Evolutionary conservation across 2,329 filamentous ascomycete species (phyloP).

Genomic region (Fonsecaea monophora): DNA sequence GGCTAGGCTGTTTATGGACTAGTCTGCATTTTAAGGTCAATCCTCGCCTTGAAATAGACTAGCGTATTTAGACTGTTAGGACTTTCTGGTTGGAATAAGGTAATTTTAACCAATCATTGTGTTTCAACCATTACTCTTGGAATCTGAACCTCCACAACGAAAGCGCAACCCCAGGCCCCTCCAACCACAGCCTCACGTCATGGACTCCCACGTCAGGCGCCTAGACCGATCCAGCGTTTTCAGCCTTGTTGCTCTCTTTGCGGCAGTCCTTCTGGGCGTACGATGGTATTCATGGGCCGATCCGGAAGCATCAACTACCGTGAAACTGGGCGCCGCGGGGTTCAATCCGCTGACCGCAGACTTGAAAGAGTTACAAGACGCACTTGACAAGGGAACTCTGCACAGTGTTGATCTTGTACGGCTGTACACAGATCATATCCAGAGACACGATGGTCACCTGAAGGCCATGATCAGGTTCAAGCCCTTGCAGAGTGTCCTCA

Average conservation of each 20-base stretch:
- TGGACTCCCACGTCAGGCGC: background rate
- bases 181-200: background rate
- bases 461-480: slow-evolving; percentile 3
- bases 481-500: slow-evolving; percentile 49
- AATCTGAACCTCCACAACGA: background rate
- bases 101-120: too few relatives aligned
- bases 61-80: too few relatives aligned
- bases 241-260: background rate
- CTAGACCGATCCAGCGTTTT: background rate
- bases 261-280: background rate
- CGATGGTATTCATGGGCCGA: background rate
- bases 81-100: too few relatives aligned
- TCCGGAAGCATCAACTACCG: background rate
- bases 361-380: background rate
- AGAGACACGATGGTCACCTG: background rate
- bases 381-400: background rate
- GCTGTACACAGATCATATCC: slow-evolving; percentile 1
- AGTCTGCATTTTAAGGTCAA: too few relatives aligned
- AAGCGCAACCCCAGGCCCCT: background rate
- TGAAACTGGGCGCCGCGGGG: background rate
- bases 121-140: background rate
- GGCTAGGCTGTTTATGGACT: too few relatives aligned
- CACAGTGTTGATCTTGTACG: slow-evolving; percentile 2
- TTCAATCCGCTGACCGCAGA: background rate
- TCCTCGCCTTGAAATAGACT: too few relatives aligned